Evolutionary conservation across 2,329 filamentous ascomycete genomes (phyloP).

Genomic region (Phialocephala subalpina): DNA sequence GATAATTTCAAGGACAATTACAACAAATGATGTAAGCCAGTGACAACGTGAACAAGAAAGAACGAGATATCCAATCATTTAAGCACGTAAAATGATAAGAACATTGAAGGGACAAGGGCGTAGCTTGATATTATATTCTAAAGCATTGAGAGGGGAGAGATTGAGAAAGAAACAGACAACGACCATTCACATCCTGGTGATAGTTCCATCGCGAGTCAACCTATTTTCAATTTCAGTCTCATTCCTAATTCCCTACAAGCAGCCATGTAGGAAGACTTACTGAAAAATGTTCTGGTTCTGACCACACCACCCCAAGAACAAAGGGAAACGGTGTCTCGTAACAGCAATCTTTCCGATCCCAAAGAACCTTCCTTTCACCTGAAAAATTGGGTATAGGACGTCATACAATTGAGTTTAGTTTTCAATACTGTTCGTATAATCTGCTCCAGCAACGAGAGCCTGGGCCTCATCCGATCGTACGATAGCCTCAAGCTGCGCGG

Average conservation of each 20-base stretch:
- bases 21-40: no score
- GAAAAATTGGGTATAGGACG: not conserved
- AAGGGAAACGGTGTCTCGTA: constrained; percentile 4
- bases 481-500: not conserved
- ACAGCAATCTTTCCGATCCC: not conserved
- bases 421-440: not conserved
- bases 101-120: not conserved
- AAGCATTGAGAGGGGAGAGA: not conserved
- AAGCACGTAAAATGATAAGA: not conserved
- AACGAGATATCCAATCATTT: no score
- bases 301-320: constrained; percentile 9
- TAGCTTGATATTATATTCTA: not conserved
- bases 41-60: no score
- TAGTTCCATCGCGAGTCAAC: not conserved
- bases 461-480: not conserved
- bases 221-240: not conserved
- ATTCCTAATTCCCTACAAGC: not conserved
- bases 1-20: no score
- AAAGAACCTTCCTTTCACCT: not conserved
- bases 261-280: not conserved
- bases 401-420: not conserved
- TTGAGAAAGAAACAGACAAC: not conserved
- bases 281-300: not conserved
- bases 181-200: not conserved
- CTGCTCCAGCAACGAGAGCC: not conserved